Evolutionary conservation across 495 filamentous ascomycete species (phyloP).

Genomic region (Evernia prunastri): DNA sequence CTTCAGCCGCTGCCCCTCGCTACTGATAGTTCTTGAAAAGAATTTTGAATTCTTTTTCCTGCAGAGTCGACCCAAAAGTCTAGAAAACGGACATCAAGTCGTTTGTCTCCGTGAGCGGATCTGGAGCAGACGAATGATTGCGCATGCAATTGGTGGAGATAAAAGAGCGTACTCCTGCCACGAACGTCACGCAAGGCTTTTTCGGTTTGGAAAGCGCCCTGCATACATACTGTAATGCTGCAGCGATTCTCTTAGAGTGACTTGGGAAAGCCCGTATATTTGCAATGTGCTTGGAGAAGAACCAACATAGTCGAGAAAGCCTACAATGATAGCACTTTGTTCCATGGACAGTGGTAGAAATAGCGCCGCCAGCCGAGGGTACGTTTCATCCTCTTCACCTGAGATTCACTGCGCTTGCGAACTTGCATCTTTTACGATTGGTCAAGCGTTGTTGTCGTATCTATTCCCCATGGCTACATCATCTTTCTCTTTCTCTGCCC

Average conservation of each 20-base stretch:
- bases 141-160: background rate
- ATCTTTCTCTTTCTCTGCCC: conserved; percentile 22
- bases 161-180: background rate
- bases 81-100: background rate
- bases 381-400: no score
- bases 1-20: background rate
- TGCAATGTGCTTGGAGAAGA: background rate
- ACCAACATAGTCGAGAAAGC: background rate
- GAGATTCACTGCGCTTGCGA: background rate
- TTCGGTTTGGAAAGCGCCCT: background rate
- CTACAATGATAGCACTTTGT: background rate
- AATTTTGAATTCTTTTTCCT: no score
- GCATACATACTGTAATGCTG: no score
- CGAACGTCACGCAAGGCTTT: background rate
- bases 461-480: background rate
- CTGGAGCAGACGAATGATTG: background rate
- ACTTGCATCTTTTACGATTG: background rate
- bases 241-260: no score
- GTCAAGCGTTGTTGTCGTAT: background rate
- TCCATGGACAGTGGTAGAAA: no score
- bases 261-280: no score
- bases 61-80: no score
- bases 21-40: background rate
- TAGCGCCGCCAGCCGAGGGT: no score
- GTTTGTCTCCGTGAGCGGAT: background rate